These are phyloP conservation scores for Penicillium turbatum DNA, from an alignment of 495 filamentous ascomycete genomes.

Conservation along the genomic window DNA sequence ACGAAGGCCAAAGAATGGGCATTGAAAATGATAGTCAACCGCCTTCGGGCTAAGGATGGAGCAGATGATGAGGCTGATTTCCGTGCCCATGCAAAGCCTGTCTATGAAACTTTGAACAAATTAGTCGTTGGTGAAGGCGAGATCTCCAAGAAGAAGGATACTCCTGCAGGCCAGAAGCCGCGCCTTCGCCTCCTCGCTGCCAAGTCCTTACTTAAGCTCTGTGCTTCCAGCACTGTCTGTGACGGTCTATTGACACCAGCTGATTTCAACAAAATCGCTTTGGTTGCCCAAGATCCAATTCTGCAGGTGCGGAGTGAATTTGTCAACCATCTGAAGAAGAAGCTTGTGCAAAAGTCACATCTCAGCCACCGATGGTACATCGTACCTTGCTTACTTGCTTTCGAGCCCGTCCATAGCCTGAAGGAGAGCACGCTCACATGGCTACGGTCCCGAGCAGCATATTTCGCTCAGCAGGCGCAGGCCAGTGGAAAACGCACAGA, in stretches of 20 bases:
- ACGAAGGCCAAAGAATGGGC: slow-evolving; percentile 81
- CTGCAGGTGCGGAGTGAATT: slow-evolving; percentile 71
- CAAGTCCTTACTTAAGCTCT: slow-evolving; percentile 79
- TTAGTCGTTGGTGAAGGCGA: slow-evolving; percentile 74
- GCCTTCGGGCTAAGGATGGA: slow-evolving; percentile 62
- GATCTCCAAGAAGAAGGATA: slow-evolving; percentile 65
- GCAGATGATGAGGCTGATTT: slow-evolving; percentile 52
- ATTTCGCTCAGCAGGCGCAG: slow-evolving; percentile 39
- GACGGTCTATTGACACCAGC: slow-evolving; percentile 67
- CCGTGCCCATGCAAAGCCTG: slow-evolving; percentile 58
- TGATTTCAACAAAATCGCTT: slow-evolving; percentile 75
- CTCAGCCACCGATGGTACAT: slow-evolving; percentile 70
- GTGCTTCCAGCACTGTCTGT: slow-evolving; percentile 59
- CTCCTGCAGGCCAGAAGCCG: slow-evolving; percentile 68
- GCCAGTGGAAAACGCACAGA: slow-evolving; percentile 39
- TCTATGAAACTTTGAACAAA: slow-evolving; percentile 73
- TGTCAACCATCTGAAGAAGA: slow-evolving; percentile 79
- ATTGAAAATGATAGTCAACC: slow-evolving; percentile 84
- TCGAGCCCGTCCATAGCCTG: slow-evolving; percentile 69
- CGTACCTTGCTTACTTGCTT: slow-evolving; percentile 83
- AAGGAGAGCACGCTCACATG: slow-evolving; percentile 75
- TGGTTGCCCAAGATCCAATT: slow-evolving; percentile 74
- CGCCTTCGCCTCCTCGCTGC: slow-evolving; percentile 78
- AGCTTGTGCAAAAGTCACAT: slow-evolving; percentile 51
- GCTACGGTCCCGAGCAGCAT: slow-evolving; percentile 70